Evolutionary conservation across 441 rosid genomes (phyloP).

Genomic region (Gossypium lobatum): DNA sequence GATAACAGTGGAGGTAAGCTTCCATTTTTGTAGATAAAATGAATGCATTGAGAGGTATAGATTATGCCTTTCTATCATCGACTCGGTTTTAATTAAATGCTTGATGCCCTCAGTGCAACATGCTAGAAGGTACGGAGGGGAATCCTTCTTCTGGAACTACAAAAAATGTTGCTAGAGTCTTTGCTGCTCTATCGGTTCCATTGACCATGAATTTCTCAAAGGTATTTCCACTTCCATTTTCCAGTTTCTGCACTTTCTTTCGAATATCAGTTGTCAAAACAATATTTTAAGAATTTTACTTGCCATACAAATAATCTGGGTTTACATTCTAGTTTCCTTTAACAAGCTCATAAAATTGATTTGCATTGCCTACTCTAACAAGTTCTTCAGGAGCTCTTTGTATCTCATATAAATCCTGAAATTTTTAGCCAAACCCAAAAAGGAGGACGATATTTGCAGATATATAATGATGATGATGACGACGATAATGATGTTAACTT

Average conservation of each 20-base stretch:
- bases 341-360: not conserved
- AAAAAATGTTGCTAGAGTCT: conserved; percentile 46
- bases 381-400: not conserved
- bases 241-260: not conserved
- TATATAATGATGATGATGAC: too few relatives aligned
- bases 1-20: conserved; percentile 75
- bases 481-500: not conserved
- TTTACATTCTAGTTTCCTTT: not conserved
- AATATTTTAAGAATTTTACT: not conserved
- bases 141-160: conserved; percentile 47
- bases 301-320: not conserved
- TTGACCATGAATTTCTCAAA: conserved; percentile 61
- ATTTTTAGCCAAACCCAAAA: not conserved
- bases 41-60: not conserved
- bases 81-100: not conserved
- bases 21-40: conserved; percentile 7
- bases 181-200: conserved; percentile 63
- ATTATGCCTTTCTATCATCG: not conserved
- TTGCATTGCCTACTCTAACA: conserved; percentile 3
- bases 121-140: conserved; percentile 86
- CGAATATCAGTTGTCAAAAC: not conserved
- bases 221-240: conserved; percentile 27
- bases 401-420: not conserved
- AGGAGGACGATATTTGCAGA: too few relatives aligned
- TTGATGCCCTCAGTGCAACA: conserved; percentile 41